A percentile compares a stretch with the other conserved stretches of the same genome.
Conservation (phyloP, 371 early-diverging fungal species). For the Lichtheimia corymbifera region DNA sequence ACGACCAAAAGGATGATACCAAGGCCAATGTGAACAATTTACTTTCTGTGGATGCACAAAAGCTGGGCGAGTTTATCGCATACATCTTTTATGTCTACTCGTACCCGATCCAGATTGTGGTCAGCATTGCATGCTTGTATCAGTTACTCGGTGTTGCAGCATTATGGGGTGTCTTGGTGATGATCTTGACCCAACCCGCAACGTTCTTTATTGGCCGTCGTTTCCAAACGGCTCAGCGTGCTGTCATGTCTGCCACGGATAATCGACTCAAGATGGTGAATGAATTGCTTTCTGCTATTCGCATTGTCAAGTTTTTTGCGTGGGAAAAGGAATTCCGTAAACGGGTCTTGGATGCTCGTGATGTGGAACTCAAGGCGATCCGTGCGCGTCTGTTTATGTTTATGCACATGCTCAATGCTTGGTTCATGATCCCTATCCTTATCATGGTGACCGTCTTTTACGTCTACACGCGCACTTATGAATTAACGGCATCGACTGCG, state of each 20-base stretch:
- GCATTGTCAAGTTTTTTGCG: slow-evolving; percentile 81
- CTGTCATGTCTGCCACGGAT: slow-evolving; percentile 63
- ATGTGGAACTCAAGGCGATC: slow-evolving; percentile 52
- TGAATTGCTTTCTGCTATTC: slow-evolving; percentile 73
- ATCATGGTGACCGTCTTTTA: slow-evolving; percentile 58
- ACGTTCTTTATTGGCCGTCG: slow-evolving; percentile 52
- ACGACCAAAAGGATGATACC: slow-evolving; percentile 13
- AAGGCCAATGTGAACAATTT: slow-evolving; percentile 53
- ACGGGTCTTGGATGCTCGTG: slow-evolving; percentile 52
- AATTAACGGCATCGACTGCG: slow-evolving; percentile 60
- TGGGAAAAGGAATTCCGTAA: slow-evolving; percentile 74
- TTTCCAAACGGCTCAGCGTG: slow-evolving; percentile 49
- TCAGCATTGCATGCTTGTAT: slow-evolving; percentile 67
- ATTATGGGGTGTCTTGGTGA: slow-evolving; percentile 62
- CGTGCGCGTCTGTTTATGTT: slow-evolving; percentile 39
- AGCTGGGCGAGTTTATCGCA: slow-evolving; percentile 49
- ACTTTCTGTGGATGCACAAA: slow-evolving; percentile 60
- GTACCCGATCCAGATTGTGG: slow-evolving; percentile 55
- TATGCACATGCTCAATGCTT: slow-evolving; percentile 45
- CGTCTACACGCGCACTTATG: slow-evolving; percentile 51
- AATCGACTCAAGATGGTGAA: slow-evolving; percentile 64
- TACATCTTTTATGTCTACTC: slow-evolving; percentile 62
- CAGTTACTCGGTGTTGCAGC: slow-evolving; percentile 64
- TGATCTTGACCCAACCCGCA: slow-evolving; percentile 60
- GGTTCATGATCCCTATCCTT: slow-evolving; percentile 54